Conservation (phyloP, 441 rosid genomes). For the Populus hybrid region DNA sequence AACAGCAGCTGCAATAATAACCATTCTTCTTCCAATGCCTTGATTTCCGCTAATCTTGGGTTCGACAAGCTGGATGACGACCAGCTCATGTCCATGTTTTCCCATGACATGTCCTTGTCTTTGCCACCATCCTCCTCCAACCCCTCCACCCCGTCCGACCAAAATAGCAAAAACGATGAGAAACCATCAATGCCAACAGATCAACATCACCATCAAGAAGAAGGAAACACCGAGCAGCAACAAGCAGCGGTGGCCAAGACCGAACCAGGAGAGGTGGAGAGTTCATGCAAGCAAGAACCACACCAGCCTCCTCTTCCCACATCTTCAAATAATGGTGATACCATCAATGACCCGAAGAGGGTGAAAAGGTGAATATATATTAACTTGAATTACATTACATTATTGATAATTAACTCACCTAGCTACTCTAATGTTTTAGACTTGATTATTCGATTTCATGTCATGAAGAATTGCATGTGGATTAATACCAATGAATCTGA, state of each 20-base stretch:
- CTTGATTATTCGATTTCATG: not conserved
- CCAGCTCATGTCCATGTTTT: constrained; percentile 64
- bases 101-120: constrained; percentile 35
- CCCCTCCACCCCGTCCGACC: constrained; percentile 53
- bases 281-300: constrained; percentile 25
- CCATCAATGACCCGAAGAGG: constrained; percentile 51
- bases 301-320: constrained; percentile 13
- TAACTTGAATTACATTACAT: not conserved
- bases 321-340: constrained; percentile 16
- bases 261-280: constrained; percentile 47
- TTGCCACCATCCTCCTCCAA: constrained; percentile 29
- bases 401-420: not conserved
- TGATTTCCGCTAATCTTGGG: constrained; percentile 1
- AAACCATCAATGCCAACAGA: constrained; percentile 28
- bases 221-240: not conserved
- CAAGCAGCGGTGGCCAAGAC: constrained; percentile 23
- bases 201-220: not conserved
- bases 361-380: constrained; percentile 49
- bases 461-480: not conserved
- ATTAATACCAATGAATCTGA: too few relatives aligned
- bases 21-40: not conserved
- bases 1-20: not conserved
- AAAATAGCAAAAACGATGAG: constrained; percentile 50
- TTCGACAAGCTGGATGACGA: constrained; percentile 59
- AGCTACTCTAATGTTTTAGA: not conserved